A percentile compares a stretch with the other conserved stretches of the same genome.
phyloP scores from a whole-genome alignment of 2,329 filamentous ascomycete species.

The Catunica adiposa region DNA sequence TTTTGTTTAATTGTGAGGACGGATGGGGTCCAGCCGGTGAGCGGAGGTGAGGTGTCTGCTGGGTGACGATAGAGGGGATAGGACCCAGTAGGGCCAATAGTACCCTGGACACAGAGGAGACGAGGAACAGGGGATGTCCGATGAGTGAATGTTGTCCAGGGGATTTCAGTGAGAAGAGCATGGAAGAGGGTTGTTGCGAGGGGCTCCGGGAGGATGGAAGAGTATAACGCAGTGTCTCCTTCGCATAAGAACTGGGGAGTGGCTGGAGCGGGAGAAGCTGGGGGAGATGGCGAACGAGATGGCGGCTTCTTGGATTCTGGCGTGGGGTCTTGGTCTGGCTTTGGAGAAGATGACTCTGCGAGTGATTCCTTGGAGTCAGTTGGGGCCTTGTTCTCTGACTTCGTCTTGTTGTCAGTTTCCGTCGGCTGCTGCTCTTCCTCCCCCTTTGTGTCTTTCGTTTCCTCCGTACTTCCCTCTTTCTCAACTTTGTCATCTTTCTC shows the following conservation, averaged over 20 bases:
- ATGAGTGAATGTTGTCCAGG: constrained; percentile 86
- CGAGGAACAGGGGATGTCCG: constrained; percentile 82
- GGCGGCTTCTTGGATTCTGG: not conserved
- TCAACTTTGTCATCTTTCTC: not conserved
- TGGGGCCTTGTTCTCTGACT: too few species aligned
- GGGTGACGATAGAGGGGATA: constrained; percentile 92
- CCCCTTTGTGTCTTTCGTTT: not conserved
- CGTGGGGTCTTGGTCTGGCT: not conserved
- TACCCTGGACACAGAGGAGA: constrained; percentile 76
- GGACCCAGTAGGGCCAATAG: constrained; percentile 48
- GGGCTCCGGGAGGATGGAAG: constrained; percentile 46
- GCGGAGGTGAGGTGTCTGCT: constrained; percentile 66
- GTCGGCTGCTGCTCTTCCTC: not conserved
- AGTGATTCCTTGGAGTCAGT: too few species aligned
- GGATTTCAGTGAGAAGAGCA: constrained; percentile 54
- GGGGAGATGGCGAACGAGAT: not conserved
- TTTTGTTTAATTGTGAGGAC: constrained; percentile 51
- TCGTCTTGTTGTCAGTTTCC: too few species aligned
- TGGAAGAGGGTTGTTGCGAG: constrained; percentile 48
- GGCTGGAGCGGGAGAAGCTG: not conserved
- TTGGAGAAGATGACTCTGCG: not conserved
- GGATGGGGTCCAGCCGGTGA: constrained; percentile 58
- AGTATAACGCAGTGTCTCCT: constrained; percentile 61
- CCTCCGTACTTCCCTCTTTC: not conserved
- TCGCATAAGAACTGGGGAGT: constrained; percentile 41